A percentile compares a stretch with the other conserved stretches of the same genome.
Conservation (phyloP, 2,329 filamentous ascomycete species). For the Colletotrichum sp. region DNA sequence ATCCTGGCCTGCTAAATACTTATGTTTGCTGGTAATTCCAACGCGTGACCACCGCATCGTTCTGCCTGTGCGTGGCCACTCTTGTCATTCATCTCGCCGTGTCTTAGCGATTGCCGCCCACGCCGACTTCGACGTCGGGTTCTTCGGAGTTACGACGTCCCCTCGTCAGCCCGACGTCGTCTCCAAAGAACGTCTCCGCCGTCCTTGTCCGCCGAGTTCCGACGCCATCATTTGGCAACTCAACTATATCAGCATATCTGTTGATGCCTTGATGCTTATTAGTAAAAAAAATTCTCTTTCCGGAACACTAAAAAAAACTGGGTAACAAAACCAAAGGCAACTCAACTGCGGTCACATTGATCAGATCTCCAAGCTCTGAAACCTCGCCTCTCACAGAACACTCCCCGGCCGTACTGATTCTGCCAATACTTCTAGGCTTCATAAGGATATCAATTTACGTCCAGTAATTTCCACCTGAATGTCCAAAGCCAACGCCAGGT, state of each 20-base stretch:
- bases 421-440: not conserved
- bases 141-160: constrained; percentile 19
- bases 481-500: not conserved
- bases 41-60: not conserved
- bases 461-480: not conserved
- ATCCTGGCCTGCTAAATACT: not conserved
- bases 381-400: not conserved
- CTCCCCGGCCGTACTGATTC: not conserved
- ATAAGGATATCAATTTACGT: not conserved
- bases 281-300: too few species aligned
- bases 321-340: too few species aligned
- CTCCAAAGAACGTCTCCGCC: not conserved
- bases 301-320: too few species aligned
- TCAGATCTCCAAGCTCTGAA: not conserved
- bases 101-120: not conserved
- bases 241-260: too few species aligned
- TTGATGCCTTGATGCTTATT: too few species aligned
- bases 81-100: not conserved
- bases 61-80: not conserved
- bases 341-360: not conserved
- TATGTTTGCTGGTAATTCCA: not conserved
- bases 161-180: not conserved
- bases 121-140: not conserved
- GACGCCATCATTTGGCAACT: not conserved
- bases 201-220: not conserved